A percentile compares a stretch with the other conserved stretches of the same genome.
phyloP scores from a whole-genome alignment of 495 filamentous ascomycete genomes.

The Ramalina intermedia region DNA sequence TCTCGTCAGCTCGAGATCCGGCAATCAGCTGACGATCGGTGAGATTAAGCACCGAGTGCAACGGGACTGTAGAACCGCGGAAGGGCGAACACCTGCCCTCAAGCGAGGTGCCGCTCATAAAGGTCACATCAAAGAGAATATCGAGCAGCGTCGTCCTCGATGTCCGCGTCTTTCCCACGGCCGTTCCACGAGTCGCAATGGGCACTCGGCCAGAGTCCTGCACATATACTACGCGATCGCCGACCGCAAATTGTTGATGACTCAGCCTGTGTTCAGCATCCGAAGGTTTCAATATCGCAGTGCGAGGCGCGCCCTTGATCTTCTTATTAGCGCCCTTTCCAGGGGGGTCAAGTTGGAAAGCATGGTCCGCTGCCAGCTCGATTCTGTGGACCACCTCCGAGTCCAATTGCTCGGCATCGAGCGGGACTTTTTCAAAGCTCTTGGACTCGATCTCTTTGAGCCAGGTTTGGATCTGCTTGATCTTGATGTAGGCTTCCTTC shows the following conservation, averaged over 20 bases:
- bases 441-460: conserved; percentile 79
- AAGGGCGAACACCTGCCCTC: conserved; percentile 87
- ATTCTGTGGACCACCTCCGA: conserved; percentile 74
- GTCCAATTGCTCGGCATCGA: conserved; percentile 92
- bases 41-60: conserved; percentile 73
- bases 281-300: conserved; percentile 73
- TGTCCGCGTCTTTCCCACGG: conserved; percentile 81
- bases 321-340: conserved; percentile 33
- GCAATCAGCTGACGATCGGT: conserved; percentile 68
- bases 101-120: conserved; percentile 90
- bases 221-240: conserved; percentile 85
- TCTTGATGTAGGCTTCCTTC: conserved; percentile 44
- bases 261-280: conserved; percentile 85
- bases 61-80: conserved; percentile 82
- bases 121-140: conserved; percentile 81
- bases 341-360: conserved; percentile 35
- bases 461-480: conserved; percentile 85
- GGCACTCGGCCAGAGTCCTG: conserved; percentile 90
- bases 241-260: conserved; percentile 70
- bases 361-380: conserved; percentile 56
- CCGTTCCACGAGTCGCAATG: conserved; percentile 80
- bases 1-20: conserved; percentile 53
- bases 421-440: conserved; percentile 80
- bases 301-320: conserved; percentile 64
- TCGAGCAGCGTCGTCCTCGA: conserved; percentile 69